Evolutionary conservation across 345 rosid species (phyloP), one percentile per base, ranked within the genome.

Genomic region (Xanthoceras sorbifolium): DNA sequence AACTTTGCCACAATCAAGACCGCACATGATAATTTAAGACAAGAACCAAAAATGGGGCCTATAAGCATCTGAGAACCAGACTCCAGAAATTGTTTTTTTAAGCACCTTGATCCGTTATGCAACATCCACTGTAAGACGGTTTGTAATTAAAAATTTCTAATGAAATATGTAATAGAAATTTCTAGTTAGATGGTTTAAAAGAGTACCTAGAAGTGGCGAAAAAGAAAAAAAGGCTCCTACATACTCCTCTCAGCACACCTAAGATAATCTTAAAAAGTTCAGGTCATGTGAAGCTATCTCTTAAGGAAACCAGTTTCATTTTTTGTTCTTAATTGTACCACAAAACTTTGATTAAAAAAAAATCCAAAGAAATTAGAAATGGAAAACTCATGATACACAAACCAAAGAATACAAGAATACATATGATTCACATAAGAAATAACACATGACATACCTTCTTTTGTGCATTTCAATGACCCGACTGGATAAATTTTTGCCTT

Each of bases 401-500:
- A 20, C 23, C 44, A 71, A 54, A 60, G 15, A 60, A 22, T 22
- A 46, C 26, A 63, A 28, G 11, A 17, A 46, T 29, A 44, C 20
- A 4, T 3, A 63, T 2, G 7, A 44, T 73, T 59, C 7, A 20
- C 46, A n/a, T 28, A 34, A 62, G 5, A 74, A 61, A 11, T 1
- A 11, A 63, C 68, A 18, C 69, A 63, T 66, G 0, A 61, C 86
- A 71, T 85, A 94, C 98, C 91, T 54, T 61, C 78, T 83, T 81
- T 79, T 92, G 86, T 94, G 98, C 52, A 90, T 82, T 77, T 94
- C 94, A 64, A 81, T 74, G 36, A 91, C 77, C 71, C 75, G 70
- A 71, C 79, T 80, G 44, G 92, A 86, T 66, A 91, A 80, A 64
- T 54, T 80, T 65, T 28, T 75, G 79, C 93, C 93, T 81, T 89